Percentiles rank a stretch among this genome's conserved stretches.
Evolutionary conservation across 2,329 filamentous ascomycete species (phyloP).

Genomic region (Ampelomyces quisqualis): DNA sequence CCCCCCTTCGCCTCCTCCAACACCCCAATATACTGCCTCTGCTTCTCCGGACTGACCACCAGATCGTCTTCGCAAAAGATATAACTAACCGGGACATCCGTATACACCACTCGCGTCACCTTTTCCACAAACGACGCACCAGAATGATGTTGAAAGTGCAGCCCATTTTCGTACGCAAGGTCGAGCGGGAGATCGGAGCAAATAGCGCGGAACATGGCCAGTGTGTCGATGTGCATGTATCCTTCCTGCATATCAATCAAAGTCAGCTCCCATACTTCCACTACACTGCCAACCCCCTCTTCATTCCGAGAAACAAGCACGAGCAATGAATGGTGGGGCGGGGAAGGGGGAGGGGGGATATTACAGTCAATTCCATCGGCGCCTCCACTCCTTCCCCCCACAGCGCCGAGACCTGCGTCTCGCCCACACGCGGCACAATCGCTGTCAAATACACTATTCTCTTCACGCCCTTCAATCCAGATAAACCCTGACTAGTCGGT

Average conservation of each 20-base stretch:
- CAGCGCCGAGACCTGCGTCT: constrained; percentile 10
- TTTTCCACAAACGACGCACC: constrained; percentile 32
- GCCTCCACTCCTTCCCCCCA: background rate
- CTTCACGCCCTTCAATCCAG: constrained; percentile 10
- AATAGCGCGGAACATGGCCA: constrained; percentile 5
- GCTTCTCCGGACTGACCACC: constrained; percentile 28
- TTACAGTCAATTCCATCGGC: constrained; percentile 4
- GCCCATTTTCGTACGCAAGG: constrained; percentile 18
- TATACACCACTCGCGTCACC: constrained; percentile 44
- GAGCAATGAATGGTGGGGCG: too few relatives aligned
- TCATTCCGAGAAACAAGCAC: too few relatives aligned
- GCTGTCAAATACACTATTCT: constrained; percentile 19
- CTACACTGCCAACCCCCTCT: too few relatives aligned
- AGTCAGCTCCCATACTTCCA: background rate
- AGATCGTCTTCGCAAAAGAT: constrained; percentile 43
- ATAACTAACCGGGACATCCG: constrained; percentile 44
- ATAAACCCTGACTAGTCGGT: constrained; percentile 13
- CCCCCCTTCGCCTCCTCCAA: constrained; percentile 39
- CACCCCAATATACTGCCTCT: constrained; percentile 35
- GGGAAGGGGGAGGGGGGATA: background rate
- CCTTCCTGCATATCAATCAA: constrained; percentile 7
- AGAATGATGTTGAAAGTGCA: constrained; percentile 34
- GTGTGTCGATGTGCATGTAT: constrained; percentile 18
- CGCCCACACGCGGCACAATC: constrained; percentile 12
- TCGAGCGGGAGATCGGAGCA: constrained; percentile 23